phyloP scores from a whole-genome alignment of 768 basidiomycete species.

The Candolleomyces efflorescens region DNA sequence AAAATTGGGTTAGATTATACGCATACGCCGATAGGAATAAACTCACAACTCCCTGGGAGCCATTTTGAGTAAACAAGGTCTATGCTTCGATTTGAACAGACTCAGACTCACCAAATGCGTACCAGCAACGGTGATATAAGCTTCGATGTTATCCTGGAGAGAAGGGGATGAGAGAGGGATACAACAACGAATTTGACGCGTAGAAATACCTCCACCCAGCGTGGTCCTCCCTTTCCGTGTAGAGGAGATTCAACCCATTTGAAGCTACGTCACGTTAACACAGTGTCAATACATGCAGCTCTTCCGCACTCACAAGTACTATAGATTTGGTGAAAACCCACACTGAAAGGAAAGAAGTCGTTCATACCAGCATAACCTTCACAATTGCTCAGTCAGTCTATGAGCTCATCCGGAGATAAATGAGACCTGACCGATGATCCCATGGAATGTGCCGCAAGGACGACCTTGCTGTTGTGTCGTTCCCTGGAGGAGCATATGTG shows the following conservation, averaged over 20 bases:
- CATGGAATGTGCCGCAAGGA: conserved; percentile 86
- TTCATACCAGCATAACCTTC: conserved; percentile 46
- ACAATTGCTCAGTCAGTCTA: neutral
- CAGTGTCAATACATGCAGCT: neutral
- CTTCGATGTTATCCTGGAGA: conserved; percentile 74
- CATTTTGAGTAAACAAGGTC: conserved; percentile 2
- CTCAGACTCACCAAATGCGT: conserved; percentile 65
- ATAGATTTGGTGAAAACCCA: conserved; percentile 10
- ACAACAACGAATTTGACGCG: neutral
- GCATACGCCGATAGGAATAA: neutral
- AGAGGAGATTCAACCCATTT: conserved; percentile 95
- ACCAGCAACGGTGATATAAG: conserved; percentile 80
- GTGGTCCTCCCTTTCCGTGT: conserved; percentile 75
- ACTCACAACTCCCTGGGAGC: conserved; percentile 61
- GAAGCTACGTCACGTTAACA: conserved; percentile 43
- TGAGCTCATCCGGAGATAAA: neutral
- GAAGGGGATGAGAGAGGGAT: neutral
- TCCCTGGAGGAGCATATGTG: conserved; percentile 33
- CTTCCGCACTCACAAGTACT: conserved; percentile 79
- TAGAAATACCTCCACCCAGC: conserved; percentile 82
- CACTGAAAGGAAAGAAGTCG: neutral
- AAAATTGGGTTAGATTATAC: neutral
- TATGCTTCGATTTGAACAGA: neutral
- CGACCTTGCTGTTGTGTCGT: conserved; percentile 72
- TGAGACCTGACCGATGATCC: conserved; percentile 59